These are phyloP conservation scores for Cardiospermum halicacabum DNA, from an alignment of 345 rosid genomes.

Conservation along the genomic window DNA sequence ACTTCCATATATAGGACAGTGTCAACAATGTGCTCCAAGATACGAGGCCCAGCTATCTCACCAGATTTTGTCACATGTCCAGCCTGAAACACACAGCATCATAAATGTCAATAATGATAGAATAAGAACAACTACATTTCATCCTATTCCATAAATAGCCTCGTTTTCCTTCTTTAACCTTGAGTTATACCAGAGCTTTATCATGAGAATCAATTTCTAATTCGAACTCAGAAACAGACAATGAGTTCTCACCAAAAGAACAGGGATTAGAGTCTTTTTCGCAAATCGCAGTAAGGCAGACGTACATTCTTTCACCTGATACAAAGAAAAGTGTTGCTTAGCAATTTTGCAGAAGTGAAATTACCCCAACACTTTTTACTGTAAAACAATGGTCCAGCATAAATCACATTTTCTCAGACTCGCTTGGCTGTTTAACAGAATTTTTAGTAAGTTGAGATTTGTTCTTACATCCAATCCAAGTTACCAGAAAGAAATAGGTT, in stretches of 20 bases:
- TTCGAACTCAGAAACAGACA: neutral
- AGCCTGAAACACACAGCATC: slow-evolving; percentile 39
- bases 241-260: slow-evolving; percentile 68
- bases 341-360: neutral
- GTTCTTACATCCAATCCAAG: neutral
- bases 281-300: slow-evolving; percentile 86
- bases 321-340: slow-evolving; percentile 8
- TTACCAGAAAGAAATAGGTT: slow-evolving; percentile 1
- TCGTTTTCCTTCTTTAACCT: neutral
- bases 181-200: neutral
- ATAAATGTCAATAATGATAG: too few relatives aligned
- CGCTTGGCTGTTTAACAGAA: too few relatives aligned
- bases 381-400: neutral
- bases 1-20: slow-evolving; percentile 94
- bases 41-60: slow-evolving; percentile 96
- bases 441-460: neutral
- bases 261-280: slow-evolving; percentile 74
- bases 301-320: slow-evolving; percentile 89
- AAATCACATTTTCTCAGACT: neutral
- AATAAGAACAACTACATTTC: neutral
- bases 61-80: slow-evolving; percentile 94
- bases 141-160: neutral
- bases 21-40: slow-evolving; percentile 98
- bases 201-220: neutral
- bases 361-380: neutral